Evolutionary conservation across 2,329 filamentous ascomycete species (phyloP).

Genomic region (Cadophora sp.): DNA sequence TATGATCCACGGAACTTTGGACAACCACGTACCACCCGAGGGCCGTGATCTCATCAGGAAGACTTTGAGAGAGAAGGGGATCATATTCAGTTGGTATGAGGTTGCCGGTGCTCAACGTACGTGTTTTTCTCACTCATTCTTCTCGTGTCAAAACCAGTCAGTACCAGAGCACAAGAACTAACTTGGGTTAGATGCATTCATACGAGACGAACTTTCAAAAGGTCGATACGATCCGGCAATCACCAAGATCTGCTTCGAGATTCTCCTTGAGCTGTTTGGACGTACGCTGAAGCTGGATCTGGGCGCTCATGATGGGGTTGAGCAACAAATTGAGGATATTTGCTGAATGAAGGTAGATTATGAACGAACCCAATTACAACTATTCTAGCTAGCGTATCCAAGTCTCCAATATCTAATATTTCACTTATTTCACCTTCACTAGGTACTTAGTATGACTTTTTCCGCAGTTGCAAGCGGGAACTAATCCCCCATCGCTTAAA

Average conservation of each 20-base stretch:
- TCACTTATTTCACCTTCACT: too few relatives aligned
- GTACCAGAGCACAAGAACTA: neutral
- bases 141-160: neutral
- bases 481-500: too few relatives aligned
- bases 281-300: conserved; percentile 80
- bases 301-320: conserved; percentile 68
- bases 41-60: conserved; percentile 84
- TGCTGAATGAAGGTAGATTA: conserved; percentile 57
- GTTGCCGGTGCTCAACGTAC: conserved; percentile 87
- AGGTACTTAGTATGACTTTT: too few relatives aligned
- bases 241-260: conserved; percentile 87
- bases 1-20: conserved; percentile 91
- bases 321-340: conserved; percentile 72
- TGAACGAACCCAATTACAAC: neutral
- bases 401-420: too few relatives aligned
- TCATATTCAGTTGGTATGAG: conserved; percentile 84
- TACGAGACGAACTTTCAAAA: conserved; percentile 90
- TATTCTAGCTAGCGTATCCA: neutral
- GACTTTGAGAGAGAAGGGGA: conserved; percentile 78
- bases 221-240: conserved; percentile 92
- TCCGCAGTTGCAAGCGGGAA: too few relatives aligned
- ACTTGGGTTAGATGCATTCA: conserved; percentile 73
- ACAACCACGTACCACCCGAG: conserved; percentile 85
- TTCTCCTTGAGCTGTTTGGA: conserved; percentile 85
- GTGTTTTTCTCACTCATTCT: conserved; percentile 43